phyloP scores from a whole-genome alignment of 345 rosid species.

The Diplotaxis tenuifolia region DNA sequence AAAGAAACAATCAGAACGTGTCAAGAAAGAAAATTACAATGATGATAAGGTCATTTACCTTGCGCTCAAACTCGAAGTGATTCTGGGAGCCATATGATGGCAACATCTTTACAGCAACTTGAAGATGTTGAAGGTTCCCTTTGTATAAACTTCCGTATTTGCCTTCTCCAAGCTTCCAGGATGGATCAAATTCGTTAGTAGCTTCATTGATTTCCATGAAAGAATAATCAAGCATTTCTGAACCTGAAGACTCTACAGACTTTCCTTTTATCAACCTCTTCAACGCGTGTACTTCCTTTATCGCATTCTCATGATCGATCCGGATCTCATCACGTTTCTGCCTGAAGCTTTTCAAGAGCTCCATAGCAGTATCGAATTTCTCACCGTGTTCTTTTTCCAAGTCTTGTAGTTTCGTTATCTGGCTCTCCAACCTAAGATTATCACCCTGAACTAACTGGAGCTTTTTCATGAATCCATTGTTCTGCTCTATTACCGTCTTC shows the following conservation, averaged over 20 bases:
- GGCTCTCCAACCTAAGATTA: conserved; percentile 50
- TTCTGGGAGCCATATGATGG: conserved; percentile 74
- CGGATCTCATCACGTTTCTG: conserved; percentile 66
- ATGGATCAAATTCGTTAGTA: conserved; percentile 67
- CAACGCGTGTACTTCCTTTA: conserved; percentile 44
- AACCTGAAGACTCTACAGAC: conserved; percentile 43
- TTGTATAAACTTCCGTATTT: conserved; percentile 71
- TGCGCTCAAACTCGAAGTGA: conserved; percentile 51
- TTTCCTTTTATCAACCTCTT: conserved; percentile 43
- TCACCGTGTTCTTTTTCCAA: conserved; percentile 61
- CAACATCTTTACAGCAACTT: conserved; percentile 84
- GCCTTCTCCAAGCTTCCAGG: conserved; percentile 85
- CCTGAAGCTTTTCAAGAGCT: conserved; percentile 69
- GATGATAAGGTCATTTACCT: conserved; percentile 45
- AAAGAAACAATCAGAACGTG: conserved; percentile 1
- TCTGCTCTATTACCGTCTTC: conserved; percentile 49
- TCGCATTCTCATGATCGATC: conserved; percentile 52
- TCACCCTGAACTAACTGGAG: conserved; percentile 52
- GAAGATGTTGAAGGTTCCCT: conserved; percentile 64
- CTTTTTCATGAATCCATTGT: conserved; percentile 44
- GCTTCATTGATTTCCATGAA: conserved; percentile 79
- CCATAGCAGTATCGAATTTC: conserved; percentile 78
- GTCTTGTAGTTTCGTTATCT: conserved; percentile 44
- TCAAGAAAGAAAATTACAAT: neutral
- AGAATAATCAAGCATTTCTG: conserved; percentile 68